phyloP scores from a whole-genome alignment of 202 grass and related monocot species.

The Thinopyrum obtusiflorum region DNA sequence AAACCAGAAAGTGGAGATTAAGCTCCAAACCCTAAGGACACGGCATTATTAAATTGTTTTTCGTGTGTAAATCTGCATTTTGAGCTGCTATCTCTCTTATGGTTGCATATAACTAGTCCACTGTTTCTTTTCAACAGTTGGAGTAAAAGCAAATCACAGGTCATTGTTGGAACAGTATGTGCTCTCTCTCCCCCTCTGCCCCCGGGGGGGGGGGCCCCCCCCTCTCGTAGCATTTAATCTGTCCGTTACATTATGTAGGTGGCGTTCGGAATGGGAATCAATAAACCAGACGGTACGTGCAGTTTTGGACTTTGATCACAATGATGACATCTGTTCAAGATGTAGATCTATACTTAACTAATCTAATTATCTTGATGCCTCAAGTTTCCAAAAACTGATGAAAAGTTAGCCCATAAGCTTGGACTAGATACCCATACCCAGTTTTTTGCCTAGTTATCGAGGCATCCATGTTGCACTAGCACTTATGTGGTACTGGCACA shows the following conservation, averaged over 20 bases:
- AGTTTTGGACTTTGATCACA: constrained; percentile 19
- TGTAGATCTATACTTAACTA: constrained; percentile 19
- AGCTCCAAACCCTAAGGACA: neutral
- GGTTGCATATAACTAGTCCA: constrained; percentile 18
- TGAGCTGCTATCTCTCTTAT: constrained; percentile 24
- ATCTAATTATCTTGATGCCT: constrained; percentile 18
- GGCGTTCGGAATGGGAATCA: constrained; percentile 97
- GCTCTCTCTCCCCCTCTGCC: neutral
- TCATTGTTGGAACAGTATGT: constrained; percentile 85
- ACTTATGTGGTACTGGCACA: neutral
- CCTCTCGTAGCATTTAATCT: neutral
- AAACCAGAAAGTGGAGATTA: constrained; percentile 1
- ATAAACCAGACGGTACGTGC: constrained; percentile 86
- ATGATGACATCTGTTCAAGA: constrained; percentile 17
- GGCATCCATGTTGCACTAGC: neutral
- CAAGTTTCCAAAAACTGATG: constrained; percentile 13
- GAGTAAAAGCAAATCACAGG: constrained; percentile 88
- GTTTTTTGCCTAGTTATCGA: neutral
- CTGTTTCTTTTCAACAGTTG: constrained; percentile 60
- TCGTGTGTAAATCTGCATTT: neutral
- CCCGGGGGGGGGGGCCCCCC: no score
- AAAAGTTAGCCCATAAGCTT: neutral
- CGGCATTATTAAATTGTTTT: neutral
- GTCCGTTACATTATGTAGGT: constrained; percentile 55
- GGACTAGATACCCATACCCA: neutral